phyloP scores from a whole-genome alignment of 2,329 filamentous ascomycete species.

The Penicillium sumatraense region DNA sequence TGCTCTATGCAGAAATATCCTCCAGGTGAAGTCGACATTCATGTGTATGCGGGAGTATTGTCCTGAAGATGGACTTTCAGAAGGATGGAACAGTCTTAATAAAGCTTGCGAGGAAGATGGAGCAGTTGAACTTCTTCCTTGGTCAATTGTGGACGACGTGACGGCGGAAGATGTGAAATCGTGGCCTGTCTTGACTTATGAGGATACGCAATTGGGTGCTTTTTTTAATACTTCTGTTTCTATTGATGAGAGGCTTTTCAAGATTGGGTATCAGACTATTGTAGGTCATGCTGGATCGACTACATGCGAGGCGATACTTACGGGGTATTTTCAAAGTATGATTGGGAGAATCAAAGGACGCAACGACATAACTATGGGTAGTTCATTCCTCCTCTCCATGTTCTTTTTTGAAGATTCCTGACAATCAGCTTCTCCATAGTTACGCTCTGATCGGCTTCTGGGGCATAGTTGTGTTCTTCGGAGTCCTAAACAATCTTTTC shows the following conservation, averaged over 20 bases:
- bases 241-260: not conserved
- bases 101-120: not conserved
- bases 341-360: not conserved
- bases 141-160: not conserved
- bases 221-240: not conserved
- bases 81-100: not conserved
- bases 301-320: not conserved
- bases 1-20: not conserved
- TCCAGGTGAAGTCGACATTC: not conserved
- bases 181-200: not conserved
- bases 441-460: not conserved
- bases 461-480: not conserved
- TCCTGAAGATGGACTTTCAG: not conserved
- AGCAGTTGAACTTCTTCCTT: not conserved
- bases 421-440: not conserved
- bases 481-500: not conserved
- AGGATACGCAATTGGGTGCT: not conserved
- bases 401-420: too few species aligned
- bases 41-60: not conserved
- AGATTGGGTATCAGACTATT: not conserved
- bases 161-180: not conserved
- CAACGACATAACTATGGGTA: not conserved
- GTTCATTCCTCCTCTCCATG: not conserved
- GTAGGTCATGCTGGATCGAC: not conserved
- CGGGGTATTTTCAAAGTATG: not conserved